Conservation (phyloP, 2,329 filamentous ascomycete genomes). For the Aspergillus sp. region DNA sequence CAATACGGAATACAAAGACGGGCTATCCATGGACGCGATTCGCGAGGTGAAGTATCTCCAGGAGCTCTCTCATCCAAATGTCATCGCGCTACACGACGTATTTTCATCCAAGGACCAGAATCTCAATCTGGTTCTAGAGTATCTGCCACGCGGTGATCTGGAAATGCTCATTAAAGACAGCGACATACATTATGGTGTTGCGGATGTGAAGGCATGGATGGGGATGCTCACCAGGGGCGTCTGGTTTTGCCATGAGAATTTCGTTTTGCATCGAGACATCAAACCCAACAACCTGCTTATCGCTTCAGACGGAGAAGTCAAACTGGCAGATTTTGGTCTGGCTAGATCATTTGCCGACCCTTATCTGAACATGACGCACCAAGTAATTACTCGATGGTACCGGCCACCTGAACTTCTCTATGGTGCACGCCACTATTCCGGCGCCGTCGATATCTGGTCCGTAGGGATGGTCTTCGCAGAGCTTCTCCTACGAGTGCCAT, state of each 20-base stretch:
- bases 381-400: constrained; percentile 97
- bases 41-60: constrained; percentile 95
- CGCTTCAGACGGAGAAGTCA: constrained; percentile 86
- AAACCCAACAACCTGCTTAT: constrained; percentile 98
- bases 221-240: constrained; percentile 91
- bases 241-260: constrained; percentile 96
- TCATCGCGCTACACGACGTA: constrained; percentile 87
- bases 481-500: constrained; percentile 77
- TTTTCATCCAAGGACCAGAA: constrained; percentile 97
- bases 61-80: constrained; percentile 91
- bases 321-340: constrained; percentile 96
- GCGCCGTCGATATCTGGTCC: constrained; percentile 91
- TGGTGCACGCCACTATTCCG: constrained; percentile 83
- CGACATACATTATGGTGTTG: constrained; percentile 76
- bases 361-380: constrained; percentile 82
- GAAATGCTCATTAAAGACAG: constrained; percentile 91
- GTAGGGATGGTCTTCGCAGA: constrained; percentile 93
- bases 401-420: constrained; percentile 91
- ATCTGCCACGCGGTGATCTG: constrained; percentile 87
- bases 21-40: constrained; percentile 89
- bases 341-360: constrained; percentile 88
- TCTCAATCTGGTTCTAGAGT: constrained; percentile 92
- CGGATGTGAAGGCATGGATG: constrained; percentile 98
- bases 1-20: constrained; percentile 70
- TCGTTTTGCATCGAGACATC: constrained; percentile 93